Base-by-base conservation (phyloP, 768 basidiomycete species). In the Termitomyces sp. region DNA sequence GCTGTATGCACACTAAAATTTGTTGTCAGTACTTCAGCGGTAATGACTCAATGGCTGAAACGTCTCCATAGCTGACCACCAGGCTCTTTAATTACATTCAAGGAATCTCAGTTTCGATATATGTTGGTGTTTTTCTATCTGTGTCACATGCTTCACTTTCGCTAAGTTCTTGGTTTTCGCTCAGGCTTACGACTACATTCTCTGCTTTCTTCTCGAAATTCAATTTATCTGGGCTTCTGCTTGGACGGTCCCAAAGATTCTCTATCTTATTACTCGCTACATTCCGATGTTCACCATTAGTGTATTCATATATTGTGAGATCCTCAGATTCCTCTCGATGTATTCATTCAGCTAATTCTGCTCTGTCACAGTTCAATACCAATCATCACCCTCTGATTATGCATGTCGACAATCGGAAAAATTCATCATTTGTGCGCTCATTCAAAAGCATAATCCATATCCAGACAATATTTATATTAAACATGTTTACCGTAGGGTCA, bases 101-200 rank as follows among this genome's bases (percentile, higher is more conserved):
- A 30, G 31, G 31, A 33, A 10, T 33, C 31, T 33, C 31, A 33
- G 31, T 33, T 10, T 35, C 12, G 5, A 35, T 35, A 12, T 4
- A 8, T 3, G 35, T 35, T 7, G 35, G 48, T 2, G 1, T 37
- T 37, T 49, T 11, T 8, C 21, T 35, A 9, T 49, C 14, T 14
- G 6, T 15, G 1, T 37, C 15, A 15, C 5, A 9, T 14, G 19
- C 26, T 15, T 12, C 5, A n/a, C 3, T 10, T 47, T 11, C 30
- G 6, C 30, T 47, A 10, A 19, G 5, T n/a, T 9, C 28, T 3
- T 21, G 12, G 6, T 9, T 7, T 30, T 10, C 17, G 23, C 8
- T 28, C 64, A 70, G 31, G 68, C 49, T 26, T 61, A 68, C n/a
- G 21, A 63, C 28, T 46, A 57, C 26, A 28, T 65, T 60, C 50